Conservation (phyloP, 2,329 filamentous ascomycete genomes). For the Diaporthe sp. region DNA sequence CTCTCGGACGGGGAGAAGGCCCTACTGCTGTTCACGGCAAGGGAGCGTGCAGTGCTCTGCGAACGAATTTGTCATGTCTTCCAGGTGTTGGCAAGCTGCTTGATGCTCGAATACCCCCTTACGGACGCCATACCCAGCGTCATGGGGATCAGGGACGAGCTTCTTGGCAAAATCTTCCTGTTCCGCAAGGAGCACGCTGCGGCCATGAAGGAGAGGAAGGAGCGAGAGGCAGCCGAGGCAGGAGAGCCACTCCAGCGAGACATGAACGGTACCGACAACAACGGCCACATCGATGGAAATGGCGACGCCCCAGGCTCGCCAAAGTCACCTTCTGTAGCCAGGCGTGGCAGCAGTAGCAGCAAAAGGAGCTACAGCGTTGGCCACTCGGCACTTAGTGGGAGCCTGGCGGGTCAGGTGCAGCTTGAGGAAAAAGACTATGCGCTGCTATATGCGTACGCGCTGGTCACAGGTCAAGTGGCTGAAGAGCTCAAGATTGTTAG, state of each 20-base stretch:
- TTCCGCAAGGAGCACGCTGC: conserved; percentile 78
- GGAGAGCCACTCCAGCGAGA: conserved; percentile 12
- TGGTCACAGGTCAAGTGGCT: conserved; percentile 74
- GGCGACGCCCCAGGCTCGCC: conserved; percentile 2
- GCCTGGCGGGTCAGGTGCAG: conserved; percentile 46
- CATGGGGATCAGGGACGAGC: conserved; percentile 80
- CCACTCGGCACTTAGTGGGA: conserved; percentile 38
- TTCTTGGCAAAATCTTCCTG: conserved; percentile 88
- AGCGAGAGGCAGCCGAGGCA: conserved; percentile 38
- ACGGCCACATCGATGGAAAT: background rate
- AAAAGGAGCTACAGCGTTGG: conserved; percentile 37
- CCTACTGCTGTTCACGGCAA: conserved; percentile 80
- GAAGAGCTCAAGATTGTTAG: conserved; percentile 71
- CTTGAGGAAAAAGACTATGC: conserved; percentile 87
- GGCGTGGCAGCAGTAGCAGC: conserved; percentile 27
- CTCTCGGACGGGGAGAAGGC: conserved; percentile 84
- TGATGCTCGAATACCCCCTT: conserved; percentile 94
- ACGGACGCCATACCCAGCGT: conserved; percentile 90
- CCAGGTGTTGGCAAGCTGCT: conserved; percentile 87
- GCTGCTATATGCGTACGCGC: conserved; percentile 88
- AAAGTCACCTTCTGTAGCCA: background rate
- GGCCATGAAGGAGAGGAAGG: conserved; percentile 52
- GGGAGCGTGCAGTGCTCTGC: conserved; percentile 84
- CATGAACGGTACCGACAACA: background rate
- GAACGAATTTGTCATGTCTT: conserved; percentile 90